Conservation (phyloP, 2,329 filamentous ascomycete species). For the Clonostachys solani region DNA sequence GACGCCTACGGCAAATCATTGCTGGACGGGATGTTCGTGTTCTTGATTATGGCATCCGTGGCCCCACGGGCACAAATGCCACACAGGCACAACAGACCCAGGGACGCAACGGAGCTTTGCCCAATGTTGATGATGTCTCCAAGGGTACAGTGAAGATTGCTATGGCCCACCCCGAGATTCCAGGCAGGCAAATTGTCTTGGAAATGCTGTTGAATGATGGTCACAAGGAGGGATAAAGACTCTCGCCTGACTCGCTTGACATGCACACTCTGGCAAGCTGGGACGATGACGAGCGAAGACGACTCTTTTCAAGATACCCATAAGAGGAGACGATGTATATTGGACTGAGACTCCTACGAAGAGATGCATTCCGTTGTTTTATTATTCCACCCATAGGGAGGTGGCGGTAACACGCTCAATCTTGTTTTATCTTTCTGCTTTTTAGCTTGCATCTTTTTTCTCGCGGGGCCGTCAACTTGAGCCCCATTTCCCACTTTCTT, state of each 20-base stretch:
- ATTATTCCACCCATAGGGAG: conserved; percentile 37
- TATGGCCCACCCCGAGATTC: conserved; percentile 88
- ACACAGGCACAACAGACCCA: conserved; percentile 22
- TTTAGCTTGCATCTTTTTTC: neutral
- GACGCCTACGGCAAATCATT: conserved; percentile 88
- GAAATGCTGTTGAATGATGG: conserved; percentile 93
- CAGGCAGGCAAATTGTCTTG: conserved; percentile 81
- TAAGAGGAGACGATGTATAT: neutral
- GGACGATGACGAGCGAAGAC: no score
- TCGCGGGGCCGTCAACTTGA: no score
- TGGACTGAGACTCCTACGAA: neutral
- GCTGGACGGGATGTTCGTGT: conserved; percentile 85
- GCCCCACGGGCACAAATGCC: conserved; percentile 49
- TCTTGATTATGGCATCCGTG: conserved; percentile 76
- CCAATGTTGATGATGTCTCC: conserved; percentile 37
- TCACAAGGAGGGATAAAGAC: conserved; percentile 32
- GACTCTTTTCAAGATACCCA: no score
- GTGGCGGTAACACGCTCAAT: conserved; percentile 79
- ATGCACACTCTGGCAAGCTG: no score
- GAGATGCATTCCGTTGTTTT: neutral
- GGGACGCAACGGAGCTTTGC: conserved; percentile 25
- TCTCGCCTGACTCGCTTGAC: no score
- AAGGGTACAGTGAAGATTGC: conserved; percentile 86
- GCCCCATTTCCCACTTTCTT: neutral
- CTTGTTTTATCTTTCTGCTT: neutral